Conservation (phyloP, 257 asterid genomes). For the Fraxinus pennsylvanica region DNA sequence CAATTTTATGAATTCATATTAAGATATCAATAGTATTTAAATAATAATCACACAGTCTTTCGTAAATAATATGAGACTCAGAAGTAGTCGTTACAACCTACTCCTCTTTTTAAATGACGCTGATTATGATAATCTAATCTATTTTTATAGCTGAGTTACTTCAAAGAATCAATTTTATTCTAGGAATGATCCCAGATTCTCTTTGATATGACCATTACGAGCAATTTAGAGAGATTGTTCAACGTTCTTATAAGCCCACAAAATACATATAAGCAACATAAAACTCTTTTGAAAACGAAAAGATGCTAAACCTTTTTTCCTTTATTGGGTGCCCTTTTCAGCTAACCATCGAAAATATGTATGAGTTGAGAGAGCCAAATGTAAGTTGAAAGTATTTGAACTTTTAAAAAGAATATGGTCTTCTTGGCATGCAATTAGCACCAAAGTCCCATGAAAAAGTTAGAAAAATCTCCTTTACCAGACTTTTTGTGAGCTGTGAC, state of each 20-base stretch:
- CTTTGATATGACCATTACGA: too few species aligned
- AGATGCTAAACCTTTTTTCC: neutral
- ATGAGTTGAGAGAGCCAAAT: neutral
- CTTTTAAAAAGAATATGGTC: slow-evolving; percentile 14
- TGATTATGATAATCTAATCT: too few species aligned
- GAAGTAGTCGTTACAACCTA: neutral
- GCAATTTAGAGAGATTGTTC: too few species aligned
- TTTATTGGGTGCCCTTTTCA: neutral
- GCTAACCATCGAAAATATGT: neutral
- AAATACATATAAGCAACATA: neutral
- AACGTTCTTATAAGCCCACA: neutral
- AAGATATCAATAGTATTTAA: too few species aligned
- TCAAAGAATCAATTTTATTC: too few species aligned
- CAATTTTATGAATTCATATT: neutral
- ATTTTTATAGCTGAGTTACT: too few species aligned
- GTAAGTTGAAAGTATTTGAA: neutral
- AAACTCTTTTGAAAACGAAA: neutral
- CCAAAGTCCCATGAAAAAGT: slow-evolving; percentile 39
- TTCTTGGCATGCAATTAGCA: slow-evolving; percentile 30
- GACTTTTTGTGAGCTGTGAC: slow-evolving; percentile 51
- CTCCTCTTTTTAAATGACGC: neutral
- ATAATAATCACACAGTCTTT: neutral
- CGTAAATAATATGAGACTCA: neutral
- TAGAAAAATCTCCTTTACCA: slow-evolving; percentile 25
- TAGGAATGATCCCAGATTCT: too few species aligned